Base-by-base conservation (phyloP, 2,329 filamentous ascomycete species). In the Bipolaris bicolor region DNA sequence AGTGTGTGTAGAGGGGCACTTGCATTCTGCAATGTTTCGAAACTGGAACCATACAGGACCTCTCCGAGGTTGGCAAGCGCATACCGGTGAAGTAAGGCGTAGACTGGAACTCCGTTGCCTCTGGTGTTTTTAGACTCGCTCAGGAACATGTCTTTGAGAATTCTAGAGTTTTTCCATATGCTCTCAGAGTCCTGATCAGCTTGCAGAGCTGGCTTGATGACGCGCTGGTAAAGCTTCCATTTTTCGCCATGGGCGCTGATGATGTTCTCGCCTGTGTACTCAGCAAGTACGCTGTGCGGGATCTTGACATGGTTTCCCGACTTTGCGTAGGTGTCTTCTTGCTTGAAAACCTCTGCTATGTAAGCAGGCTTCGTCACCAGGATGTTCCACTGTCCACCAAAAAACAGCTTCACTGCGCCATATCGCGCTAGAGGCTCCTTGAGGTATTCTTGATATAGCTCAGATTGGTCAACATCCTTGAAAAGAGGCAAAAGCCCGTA, bases 351-450 rank as follows among this genome's bases (percentile, higher is more conserved):
- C 43, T 82, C 77, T 3, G 75, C 73, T 3, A 84, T 60, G 55
- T 79, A 81, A 0, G 74, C 63, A 1, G 81, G 81, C 4, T 75
- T 76, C 45, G 77, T 78, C 0, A 82, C 77, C 10, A 83, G 68
- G 3, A 83, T 70, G 45, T 80, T 82, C 82, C 82, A 83, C 39
- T 75, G 76, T 0, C 78, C 80, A 1, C 77, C 81, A 33, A 82
- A 82, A 70, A 80, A 83, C 26, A 83, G 69, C 54, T 81, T 78
- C 16, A 82, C 81, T 1, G 80, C 81, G 3, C 81, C 78, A 44
- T 78, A 73, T n/a, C 67, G 68, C 9, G 68, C 67, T 5, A 79
- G 65, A 2, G 77, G 78, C 50, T 69, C 62, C 36, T 77, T 71
- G 41, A 81, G 72, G 61, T 80, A 79, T 49, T 65, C 57, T 11